A percentile compares a stretch with the other conserved stretches of the same genome.
Conservation (phyloP, 2,329 filamentous ascomycete genomes). For the Venturia asperata region DNA sequence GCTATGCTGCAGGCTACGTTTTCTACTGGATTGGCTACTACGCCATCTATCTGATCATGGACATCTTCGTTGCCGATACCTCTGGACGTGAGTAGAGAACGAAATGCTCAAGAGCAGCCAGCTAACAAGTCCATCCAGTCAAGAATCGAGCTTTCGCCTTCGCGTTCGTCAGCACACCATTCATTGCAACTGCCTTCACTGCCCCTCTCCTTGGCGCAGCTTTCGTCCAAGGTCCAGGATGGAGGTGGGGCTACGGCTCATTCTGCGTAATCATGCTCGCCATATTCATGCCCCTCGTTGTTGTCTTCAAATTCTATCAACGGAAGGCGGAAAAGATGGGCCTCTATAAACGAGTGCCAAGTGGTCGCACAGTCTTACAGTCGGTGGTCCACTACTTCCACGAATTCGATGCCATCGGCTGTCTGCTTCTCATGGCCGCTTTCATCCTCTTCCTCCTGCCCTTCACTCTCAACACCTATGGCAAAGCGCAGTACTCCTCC, state of each 20-base stretch:
- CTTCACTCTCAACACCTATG: slow-evolving; percentile 45
- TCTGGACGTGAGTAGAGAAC: slow-evolving; percentile 36
- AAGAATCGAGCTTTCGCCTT: slow-evolving; percentile 59
- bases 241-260: slow-evolving; percentile 62
- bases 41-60: slow-evolving; percentile 54
- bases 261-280: slow-evolving; percentile 59
- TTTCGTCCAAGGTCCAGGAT: slow-evolving; percentile 50
- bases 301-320: slow-evolving; percentile 29
- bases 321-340: slow-evolving; percentile 49
- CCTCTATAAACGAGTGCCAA: slow-evolving; percentile 36
- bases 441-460: slow-evolving; percentile 61
- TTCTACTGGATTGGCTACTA: slow-evolving; percentile 58
- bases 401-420: slow-evolving; percentile 58
- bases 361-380: slow-evolving; percentile 42
- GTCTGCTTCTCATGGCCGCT: slow-evolving; percentile 53
- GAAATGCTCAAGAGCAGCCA: neutral
- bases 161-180: slow-evolving; percentile 56
- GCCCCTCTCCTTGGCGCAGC: slow-evolving; percentile 51
- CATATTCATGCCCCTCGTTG: slow-evolving; percentile 55
- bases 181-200: slow-evolving; percentile 59
- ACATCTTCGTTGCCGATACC: slow-evolving; percentile 62
- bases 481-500: slow-evolving; percentile 28
- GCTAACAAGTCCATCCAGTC: slow-evolving; percentile 28
- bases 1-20: slow-evolving; percentile 52
- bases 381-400: slow-evolving; percentile 49